Evolutionary conservation across 257 asterid genomes (phyloP), one percentile per base, ranked within the genome.

Genomic region (Euphrasia confusa): DNA sequence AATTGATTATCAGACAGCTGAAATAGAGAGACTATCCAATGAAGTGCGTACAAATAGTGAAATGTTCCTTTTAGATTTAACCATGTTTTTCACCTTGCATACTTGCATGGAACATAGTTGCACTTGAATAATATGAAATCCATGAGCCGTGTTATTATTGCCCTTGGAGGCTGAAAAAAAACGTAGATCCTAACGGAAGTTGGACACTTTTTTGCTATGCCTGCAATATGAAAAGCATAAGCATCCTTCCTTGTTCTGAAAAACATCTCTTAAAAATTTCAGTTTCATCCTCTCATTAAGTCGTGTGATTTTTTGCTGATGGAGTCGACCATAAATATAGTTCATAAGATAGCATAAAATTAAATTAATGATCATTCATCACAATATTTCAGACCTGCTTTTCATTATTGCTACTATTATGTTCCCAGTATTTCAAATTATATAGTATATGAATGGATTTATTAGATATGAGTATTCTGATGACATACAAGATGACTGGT

Each of bases 1-100:
- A 40, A 86, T 92, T 69, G 87, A 92, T 24, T 66, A 83, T 69
- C 84, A 83, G 78, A 81, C 80, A 42, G 77, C 87, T 67, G 97
- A 84, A 77, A 74, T 92, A 44, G 84, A 84, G 75, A 86, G 82
- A 66, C 87, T 92, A 37, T 67, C 85, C 14, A 79, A 68, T 64
- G 97, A 84, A 74, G 98, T 92, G 62, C 74, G 97, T 78, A 71
- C 13, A 60, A 30, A 50, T 30, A 4, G 49, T 66, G 57, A 54
- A 24, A 18, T 14, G 26, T 18, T 35, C 40, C 71, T 52, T 55
- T 65, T 73, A 66, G 13, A 53, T 61, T 18, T 53, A 26, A 44
- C 45, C 60, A 32, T 11, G 14, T 33, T 59, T 54, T 64, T 37
- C 56, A 10, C 44, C 32, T n/a, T 55, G 62, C 60, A 15, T 39